Evolutionary conservation across 495 filamentous ascomycete species (phyloP).

Genomic region (Aspergillus nidulans): DNA sequence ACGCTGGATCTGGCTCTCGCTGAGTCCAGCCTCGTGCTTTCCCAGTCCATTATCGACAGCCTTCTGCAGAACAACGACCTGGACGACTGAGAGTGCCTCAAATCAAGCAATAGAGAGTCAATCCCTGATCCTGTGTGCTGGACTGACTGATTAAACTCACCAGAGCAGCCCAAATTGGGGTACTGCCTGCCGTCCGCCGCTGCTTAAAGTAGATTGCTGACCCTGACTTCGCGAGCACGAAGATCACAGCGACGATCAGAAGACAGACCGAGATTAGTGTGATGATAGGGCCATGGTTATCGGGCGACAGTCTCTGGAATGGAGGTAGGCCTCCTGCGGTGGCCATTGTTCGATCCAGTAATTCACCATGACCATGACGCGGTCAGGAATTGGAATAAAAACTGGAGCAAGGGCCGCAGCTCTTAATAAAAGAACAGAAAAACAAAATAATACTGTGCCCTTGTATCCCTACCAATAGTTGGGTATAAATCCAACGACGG

Average conservation of each 20-base stretch:
- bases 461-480: neutral
- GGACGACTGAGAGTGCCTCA: constrained; percentile 21
- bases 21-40: constrained; percentile 17
- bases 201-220: constrained; percentile 29
- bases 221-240: constrained; percentile 20
- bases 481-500: neutral
- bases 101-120: constrained; percentile 26
- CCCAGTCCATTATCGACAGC: constrained; percentile 26
- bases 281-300: constrained; percentile 21
- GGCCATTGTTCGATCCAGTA: constrained; percentile 15
- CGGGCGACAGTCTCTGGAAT: constrained; percentile 17
- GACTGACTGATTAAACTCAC: constrained; percentile 8
- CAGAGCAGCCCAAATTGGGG: constrained; percentile 30
- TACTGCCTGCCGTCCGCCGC: constrained; percentile 21
- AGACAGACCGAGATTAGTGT: constrained; percentile 23
- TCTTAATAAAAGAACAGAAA: neutral
- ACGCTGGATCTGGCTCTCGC: constrained; percentile 12
- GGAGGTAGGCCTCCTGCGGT: constrained; percentile 6
- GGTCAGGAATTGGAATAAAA: neutral
- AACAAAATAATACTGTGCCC: neutral
- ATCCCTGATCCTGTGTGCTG: neutral
- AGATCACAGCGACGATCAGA: constrained; percentile 23
- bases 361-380: neutral
- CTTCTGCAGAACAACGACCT: constrained; percentile 24
- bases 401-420: neutral